These are phyloP conservation scores for Lophium mytilinum DNA, from an alignment of 495 filamentous ascomycete species.

Conservation along the genomic window DNA sequence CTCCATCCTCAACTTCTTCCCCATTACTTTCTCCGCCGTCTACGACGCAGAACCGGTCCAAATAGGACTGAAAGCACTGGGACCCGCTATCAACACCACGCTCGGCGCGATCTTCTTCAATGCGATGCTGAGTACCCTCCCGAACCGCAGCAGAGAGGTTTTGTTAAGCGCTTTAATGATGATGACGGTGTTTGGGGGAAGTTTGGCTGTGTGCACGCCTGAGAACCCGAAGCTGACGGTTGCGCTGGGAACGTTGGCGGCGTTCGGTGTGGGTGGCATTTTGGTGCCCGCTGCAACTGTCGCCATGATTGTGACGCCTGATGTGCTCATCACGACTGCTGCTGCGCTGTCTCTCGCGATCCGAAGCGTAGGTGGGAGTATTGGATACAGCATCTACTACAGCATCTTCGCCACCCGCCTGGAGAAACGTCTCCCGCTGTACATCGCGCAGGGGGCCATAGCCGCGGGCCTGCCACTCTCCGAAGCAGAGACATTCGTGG, in stretches of 20 bases:
- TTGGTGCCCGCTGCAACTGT: constrained; percentile 30
- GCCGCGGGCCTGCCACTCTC: constrained; percentile 21
- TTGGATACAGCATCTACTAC: constrained; percentile 70
- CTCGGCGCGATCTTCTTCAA: constrained; percentile 24
- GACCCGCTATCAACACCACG: constrained; percentile 22
- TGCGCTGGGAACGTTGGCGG: constrained; percentile 15
- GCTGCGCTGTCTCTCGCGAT: constrained; percentile 53
- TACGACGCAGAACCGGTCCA: constrained; percentile 27
- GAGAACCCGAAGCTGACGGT: constrained; percentile 26
- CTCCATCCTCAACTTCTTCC: constrained; percentile 29
- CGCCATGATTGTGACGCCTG: constrained; percentile 29
- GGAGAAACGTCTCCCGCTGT: constrained; percentile 16
- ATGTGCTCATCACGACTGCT: constrained; percentile 28
- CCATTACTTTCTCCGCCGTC: constrained; percentile 17
- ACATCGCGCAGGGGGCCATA: constrained; percentile 22
- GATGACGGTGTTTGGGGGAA: constrained; percentile 20
- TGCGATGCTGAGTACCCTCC: constrained; percentile 18
- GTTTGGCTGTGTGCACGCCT: constrained; percentile 19
- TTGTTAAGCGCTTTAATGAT: constrained; percentile 22
- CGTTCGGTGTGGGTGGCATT: constrained; percentile 28
- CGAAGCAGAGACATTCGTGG: constrained; percentile 21
- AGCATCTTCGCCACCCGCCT: constrained; percentile 67
- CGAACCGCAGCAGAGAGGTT: constrained; percentile 15
- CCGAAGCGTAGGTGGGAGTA: constrained; percentile 60
- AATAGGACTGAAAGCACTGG: constrained; percentile 26